Conservation (phyloP, 1,284 basidiomycete species). For the Sparassis latifolia region DNA sequence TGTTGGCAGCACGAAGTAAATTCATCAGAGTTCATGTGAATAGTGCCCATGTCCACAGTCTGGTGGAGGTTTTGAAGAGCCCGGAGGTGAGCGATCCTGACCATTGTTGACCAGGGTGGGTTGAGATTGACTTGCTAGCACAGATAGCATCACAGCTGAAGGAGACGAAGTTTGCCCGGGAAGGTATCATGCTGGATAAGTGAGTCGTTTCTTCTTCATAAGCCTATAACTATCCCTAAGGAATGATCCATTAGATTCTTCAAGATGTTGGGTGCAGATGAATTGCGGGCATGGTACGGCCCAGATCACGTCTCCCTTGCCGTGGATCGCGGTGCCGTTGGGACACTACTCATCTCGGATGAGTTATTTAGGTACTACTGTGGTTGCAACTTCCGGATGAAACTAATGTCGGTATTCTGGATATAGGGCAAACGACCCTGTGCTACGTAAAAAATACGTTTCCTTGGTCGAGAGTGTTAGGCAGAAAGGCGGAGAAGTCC, state of each 20-base stretch:
- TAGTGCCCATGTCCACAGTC: slow-evolving; percentile 92
- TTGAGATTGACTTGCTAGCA: background rate
- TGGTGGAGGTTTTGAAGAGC: slow-evolving; percentile 92
- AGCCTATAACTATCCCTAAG: background rate
- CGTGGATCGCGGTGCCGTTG: slow-evolving; percentile 89
- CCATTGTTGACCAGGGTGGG: background rate
- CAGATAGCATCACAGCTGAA: slow-evolving; percentile 76
- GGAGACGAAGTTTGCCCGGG: slow-evolving; percentile 96
- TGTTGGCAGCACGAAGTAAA: slow-evolving; percentile 75
- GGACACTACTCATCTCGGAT: slow-evolving; percentile 93
- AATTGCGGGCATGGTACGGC: slow-evolving; percentile 98
- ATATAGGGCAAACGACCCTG: slow-evolving; percentile 62
- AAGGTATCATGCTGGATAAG: slow-evolving; percentile 89
- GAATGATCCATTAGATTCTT: slow-evolving; percentile 62
- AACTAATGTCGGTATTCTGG: background rate
- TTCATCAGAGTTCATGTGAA: slow-evolving; percentile 89
- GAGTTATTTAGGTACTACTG: slow-evolving; percentile 77
- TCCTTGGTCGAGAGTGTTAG: slow-evolving; percentile 85
- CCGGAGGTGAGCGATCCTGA: slow-evolving; percentile 61
- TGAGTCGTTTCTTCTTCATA: slow-evolving; percentile 26
- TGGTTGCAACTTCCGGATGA: background rate
- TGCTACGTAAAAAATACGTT: slow-evolving; percentile 81
- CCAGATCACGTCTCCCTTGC: slow-evolving; percentile 91
- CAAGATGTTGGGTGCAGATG: slow-evolving; percentile 93
- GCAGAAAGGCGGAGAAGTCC: slow-evolving; percentile 84